Conservation (phyloP, 2,329 filamentous ascomycete species). For the Epicoccum nigrum region DNA sequence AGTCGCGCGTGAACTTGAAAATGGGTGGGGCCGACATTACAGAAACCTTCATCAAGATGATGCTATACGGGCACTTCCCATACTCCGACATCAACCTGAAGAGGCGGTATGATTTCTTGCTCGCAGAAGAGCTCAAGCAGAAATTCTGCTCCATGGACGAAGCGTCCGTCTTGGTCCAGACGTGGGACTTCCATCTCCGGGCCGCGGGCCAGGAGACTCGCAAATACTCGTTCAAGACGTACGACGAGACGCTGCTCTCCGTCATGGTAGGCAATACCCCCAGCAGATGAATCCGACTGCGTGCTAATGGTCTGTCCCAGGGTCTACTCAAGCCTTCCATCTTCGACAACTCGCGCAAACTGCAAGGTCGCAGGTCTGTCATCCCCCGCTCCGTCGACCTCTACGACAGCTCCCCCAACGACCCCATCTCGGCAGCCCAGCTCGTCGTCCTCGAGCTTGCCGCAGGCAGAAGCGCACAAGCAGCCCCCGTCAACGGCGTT, state of each 20-base stretch:
- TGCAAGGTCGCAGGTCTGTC: conserved; percentile 77
- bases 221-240: conserved; percentile 96
- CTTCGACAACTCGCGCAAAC: conserved; percentile 82
- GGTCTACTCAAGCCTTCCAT: conserved; percentile 90
- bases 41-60: conserved; percentile 95
- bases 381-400: conserved; percentile 89
- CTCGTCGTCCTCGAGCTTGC: conserved; percentile 65
- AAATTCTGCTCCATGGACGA: conserved; percentile 93
- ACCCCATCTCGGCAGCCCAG: conserved; percentile 86
- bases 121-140: conserved; percentile 94
- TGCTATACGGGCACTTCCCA: conserved; percentile 94
- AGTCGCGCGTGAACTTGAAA: conserved; percentile 93
- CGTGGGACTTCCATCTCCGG: conserved; percentile 88
- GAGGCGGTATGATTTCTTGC: conserved; percentile 86
- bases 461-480: conserved; percentile 45
- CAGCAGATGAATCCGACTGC: not conserved
- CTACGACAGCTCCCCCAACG: conserved; percentile 91
- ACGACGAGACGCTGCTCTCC: conserved; percentile 93
- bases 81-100: conserved; percentile 93
- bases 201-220: conserved; percentile 85
- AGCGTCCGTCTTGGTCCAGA: conserved; percentile 84
- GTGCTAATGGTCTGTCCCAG: conserved; percentile 38
- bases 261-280: conserved; percentile 65
- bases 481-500: conserved; percentile 35
- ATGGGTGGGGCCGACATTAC: conserved; percentile 93